phyloP scores from a whole-genome alignment of 2,329 filamentous ascomycete genomes.

The Alternaria atra region DNA sequence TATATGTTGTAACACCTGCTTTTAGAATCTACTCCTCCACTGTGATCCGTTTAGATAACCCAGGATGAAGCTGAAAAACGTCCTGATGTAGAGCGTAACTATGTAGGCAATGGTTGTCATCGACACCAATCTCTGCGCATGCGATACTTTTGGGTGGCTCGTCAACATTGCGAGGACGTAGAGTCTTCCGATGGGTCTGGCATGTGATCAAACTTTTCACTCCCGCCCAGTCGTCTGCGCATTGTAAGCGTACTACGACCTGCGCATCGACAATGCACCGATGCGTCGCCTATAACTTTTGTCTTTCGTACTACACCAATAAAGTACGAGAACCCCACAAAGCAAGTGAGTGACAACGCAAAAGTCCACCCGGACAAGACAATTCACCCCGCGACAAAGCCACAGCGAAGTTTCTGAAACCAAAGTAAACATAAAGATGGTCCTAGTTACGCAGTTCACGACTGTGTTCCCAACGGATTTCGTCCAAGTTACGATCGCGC shows the following conservation, averaged over 20 bases:
- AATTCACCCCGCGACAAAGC: not conserved
- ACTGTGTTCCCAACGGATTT: conserved; percentile 8
- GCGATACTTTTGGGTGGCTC: not conserved
- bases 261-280: not conserved
- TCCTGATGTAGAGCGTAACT: not conserved
- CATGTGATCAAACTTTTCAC: not conserved
- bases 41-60: not conserved
- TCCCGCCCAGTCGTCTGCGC: not conserved
- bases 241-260: not conserved
- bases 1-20: not conserved
- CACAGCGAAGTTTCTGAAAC: not conserved
- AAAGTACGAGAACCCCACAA: not conserved
- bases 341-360: not conserved
- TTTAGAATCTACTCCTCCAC: not conserved
- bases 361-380: not conserved
- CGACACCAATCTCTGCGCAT: not conserved
- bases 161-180: not conserved
- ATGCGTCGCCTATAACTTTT: not conserved
- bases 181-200: not conserved
- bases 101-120: not conserved
- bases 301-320: not conserved
- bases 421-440: not conserved
- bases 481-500: not conserved
- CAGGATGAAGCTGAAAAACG: not conserved
- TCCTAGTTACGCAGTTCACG: conserved; percentile 7